A percentile compares a stretch with the other conserved stretches of the same genome.
phyloP scores from a whole-genome alignment of 139 green algal species.

The Chlamydomonas sphaeroides region DNA sequence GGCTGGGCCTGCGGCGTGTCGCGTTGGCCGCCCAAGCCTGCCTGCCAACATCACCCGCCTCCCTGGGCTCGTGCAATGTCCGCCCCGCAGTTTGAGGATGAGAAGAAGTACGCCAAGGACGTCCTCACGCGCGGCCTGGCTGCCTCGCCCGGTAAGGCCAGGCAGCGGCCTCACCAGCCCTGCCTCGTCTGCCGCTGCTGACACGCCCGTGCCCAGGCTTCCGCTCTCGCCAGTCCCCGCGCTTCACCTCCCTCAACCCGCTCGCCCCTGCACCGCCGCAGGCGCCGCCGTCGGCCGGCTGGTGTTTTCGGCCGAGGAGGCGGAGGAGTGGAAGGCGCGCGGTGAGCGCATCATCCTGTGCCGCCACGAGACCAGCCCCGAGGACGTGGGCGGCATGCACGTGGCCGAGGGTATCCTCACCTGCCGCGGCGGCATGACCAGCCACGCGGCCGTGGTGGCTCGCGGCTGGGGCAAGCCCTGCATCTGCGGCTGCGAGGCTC shows the following conservation, averaged over 20 bases:
- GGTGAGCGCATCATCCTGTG: conserved; percentile 65
- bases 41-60: too few relatives aligned
- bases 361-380: conserved; percentile 83
- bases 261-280: background rate
- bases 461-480: conserved; percentile 95
- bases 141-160: conserved; percentile 82
- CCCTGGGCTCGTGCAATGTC: too few relatives aligned
- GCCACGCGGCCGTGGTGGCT: conserved; percentile 89
- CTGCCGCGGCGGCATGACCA: conserved; percentile 87
- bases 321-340: conserved; percentile 64
- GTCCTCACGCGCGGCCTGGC: conserved; percentile 82
- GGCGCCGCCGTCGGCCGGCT: conserved; percentile 83
- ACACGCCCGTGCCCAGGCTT: too few relatives aligned
- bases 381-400: conserved; percentile 93
- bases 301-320: conserved; percentile 84
- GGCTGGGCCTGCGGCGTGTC: too few relatives aligned
- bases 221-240: background rate
- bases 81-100: conserved; percentile 69
- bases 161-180: too few relatives aligned
- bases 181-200: too few relatives aligned
- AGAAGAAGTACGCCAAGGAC: conserved; percentile 60
- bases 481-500: conserved; percentile 78
- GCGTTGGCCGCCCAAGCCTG: too few relatives aligned
- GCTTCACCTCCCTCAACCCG: too few relatives aligned
- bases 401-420: conserved; percentile 89